Evolutionary conservation across 73 alveolate genomes (phyloP).

Genomic region (Paramecium octaurelia): DNA sequence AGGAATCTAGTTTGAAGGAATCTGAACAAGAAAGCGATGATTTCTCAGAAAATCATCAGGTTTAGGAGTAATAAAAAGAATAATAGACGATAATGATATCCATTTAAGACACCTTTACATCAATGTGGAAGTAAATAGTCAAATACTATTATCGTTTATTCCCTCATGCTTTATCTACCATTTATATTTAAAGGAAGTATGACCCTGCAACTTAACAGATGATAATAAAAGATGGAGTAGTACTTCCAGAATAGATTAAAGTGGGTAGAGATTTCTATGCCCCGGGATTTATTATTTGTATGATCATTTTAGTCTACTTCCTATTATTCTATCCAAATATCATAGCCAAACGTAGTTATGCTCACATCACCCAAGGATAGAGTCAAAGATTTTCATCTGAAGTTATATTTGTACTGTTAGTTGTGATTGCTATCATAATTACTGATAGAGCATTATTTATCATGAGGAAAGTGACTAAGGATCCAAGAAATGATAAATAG

Average conservation of each 20-base stretch:
- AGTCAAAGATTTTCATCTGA: slow-evolving; percentile 65
- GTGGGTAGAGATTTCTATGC: slow-evolving; percentile 72
- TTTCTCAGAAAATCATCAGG: slow-evolving; percentile 42
- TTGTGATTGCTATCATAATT: slow-evolving; percentile 61
- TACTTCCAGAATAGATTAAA: slow-evolving; percentile 54
- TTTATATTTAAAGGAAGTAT: neutral
- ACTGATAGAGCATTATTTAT: slow-evolving; percentile 68
- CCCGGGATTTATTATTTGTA: slow-evolving; percentile 59
- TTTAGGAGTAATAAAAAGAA: neutral
- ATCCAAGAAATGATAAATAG: neutral
- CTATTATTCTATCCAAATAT: slow-evolving; percentile 66
- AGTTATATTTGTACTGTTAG: slow-evolving; percentile 52
- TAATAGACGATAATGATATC: neutral
- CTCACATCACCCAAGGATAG: slow-evolving; percentile 56
- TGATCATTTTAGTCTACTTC: slow-evolving; percentile 61
- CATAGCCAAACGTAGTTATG: slow-evolving; percentile 63
- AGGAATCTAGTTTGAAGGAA: neutral
- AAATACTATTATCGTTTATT: slow-evolving; percentile 2
- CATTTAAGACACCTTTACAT: neutral
- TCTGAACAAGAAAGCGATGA: slow-evolving; percentile 42
- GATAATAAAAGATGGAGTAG: slow-evolving; percentile 32
- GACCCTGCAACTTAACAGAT: neutral
- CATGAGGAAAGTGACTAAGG: slow-evolving; percentile 52
- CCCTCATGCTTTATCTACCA: neutral
- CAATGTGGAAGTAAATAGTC: neutral